phyloP scores from a whole-genome alignment of 2,329 filamentous ascomycete species.

The Pleomassaria siparia region DNA sequence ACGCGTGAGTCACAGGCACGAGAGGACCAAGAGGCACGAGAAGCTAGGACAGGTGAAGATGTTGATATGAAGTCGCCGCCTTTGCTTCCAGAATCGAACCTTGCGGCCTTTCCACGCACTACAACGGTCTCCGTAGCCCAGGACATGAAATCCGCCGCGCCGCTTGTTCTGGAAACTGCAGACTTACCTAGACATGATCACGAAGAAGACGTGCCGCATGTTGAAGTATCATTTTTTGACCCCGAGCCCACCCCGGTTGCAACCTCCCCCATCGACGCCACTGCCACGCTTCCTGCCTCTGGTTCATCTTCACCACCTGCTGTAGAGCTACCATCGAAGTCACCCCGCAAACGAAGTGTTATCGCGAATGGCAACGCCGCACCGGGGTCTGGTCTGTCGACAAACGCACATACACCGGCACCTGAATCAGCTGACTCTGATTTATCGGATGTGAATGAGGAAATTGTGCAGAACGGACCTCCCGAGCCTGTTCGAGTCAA shows the following conservation, averaged over 20 bases:
- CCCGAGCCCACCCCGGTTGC: not conserved
- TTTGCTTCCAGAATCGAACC: not conserved
- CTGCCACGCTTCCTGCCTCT: slow-evolving; percentile 27
- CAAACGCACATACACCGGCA: slow-evolving; percentile 27
- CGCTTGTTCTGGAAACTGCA: slow-evolving; percentile 12
- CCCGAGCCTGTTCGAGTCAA: slow-evolving; percentile 32
- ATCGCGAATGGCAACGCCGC: slow-evolving; percentile 22
- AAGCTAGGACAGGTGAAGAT: slow-evolving; percentile 8
- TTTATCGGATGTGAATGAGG: slow-evolving; percentile 42
- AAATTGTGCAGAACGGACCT: slow-evolving; percentile 39
- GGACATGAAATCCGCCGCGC: slow-evolving; percentile 7
- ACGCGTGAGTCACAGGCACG: not conserved
- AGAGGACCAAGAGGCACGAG: slow-evolving; percentile 12
- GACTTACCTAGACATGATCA: slow-evolving; percentile 20
- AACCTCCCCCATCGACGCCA: slow-evolving; percentile 31
- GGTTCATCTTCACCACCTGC: slow-evolving; percentile 27
- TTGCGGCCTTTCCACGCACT: slow-evolving; percentile 15
- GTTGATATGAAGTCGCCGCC: not conserved
- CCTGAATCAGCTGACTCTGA: slow-evolving; percentile 38
- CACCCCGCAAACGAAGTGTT: slow-evolving; percentile 33
- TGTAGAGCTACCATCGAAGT: slow-evolving; percentile 32
- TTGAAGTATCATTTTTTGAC: not conserved
- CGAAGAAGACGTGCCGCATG: slow-evolving; percentile 11
- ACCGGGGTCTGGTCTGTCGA: slow-evolving; percentile 23
- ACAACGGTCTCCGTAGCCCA: slow-evolving; percentile 23